phyloP scores from a whole-genome alignment of 306 rosid genomes.

The Sophora flavescens region DNA sequence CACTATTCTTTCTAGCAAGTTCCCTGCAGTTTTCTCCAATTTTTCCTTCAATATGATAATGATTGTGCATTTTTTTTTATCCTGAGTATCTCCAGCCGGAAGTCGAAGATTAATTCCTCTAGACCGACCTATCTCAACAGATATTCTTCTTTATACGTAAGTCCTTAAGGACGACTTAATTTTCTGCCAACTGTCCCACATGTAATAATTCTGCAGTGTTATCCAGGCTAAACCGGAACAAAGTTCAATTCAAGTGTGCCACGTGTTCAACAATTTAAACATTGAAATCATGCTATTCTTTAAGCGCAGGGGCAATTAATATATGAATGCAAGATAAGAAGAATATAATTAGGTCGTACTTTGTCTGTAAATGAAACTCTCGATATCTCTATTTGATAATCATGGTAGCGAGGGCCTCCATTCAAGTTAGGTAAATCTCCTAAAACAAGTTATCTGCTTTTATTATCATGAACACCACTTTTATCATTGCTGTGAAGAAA shows the following conservation, averaged over 20 bases:
- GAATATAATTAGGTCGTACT: slow-evolving; percentile 20
- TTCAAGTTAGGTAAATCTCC: slow-evolving; percentile 44
- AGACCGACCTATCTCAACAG: no score
- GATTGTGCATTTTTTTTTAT: no score
- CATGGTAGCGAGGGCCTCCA: slow-evolving; percentile 35
- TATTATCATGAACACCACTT: slow-evolving; percentile 1
- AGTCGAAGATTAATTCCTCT: no score
- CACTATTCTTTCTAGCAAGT: background rate
- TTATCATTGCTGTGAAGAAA: slow-evolving; percentile 45
- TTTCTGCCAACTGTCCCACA: no score
- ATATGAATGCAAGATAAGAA: slow-evolving; percentile 10
- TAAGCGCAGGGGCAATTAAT: background rate
- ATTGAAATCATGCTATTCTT: slow-evolving; percentile 9
- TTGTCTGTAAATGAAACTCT: slow-evolving; percentile 10
- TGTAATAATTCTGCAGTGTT: no score
- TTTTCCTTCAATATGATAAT: background rate
- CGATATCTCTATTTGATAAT: slow-evolving; percentile 25
- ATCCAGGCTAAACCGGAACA: background rate
- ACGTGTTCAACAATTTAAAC: background rate
- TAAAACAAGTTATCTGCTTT: slow-evolving; percentile 29
- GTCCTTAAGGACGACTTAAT: no score
- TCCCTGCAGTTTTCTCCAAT: background rate
- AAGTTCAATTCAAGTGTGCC: background rate
- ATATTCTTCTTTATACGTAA: no score
- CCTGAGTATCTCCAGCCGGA: no score